Conservation (phyloP, 371 early-diverging fungal genomes). For the Dichotomocladium elegans region DNA sequence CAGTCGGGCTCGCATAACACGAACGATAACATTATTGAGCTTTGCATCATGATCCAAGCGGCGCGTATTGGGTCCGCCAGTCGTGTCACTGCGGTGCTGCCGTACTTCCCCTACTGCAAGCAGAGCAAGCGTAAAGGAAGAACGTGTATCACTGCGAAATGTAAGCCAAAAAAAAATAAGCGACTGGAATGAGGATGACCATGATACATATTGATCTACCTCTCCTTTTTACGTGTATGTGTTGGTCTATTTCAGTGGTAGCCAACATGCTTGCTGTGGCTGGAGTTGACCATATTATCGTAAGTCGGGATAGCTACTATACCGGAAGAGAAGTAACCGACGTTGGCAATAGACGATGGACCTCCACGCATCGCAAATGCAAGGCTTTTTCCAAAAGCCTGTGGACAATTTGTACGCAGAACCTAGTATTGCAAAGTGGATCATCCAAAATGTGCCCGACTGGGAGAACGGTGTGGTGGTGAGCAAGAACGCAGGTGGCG, state of each 20-base stretch:
- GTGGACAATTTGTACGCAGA: constrained; percentile 96
- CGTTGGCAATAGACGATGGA: constrained; percentile 74
- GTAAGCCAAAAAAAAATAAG: constrained; percentile 31
- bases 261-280: constrained; percentile 94
- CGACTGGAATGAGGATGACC: background rate
- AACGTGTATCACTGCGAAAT: constrained; percentile 92
- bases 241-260: constrained; percentile 56
- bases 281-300: constrained; percentile 95
- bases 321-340: background rate
- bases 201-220: background rate
- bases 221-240: background rate
- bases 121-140: constrained; percentile 97
- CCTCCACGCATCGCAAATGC: constrained; percentile 90
- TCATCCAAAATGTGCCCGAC: constrained; percentile 74
- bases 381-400: constrained; percentile 94
- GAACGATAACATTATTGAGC: constrained; percentile 96
- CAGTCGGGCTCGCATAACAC: constrained; percentile 86
- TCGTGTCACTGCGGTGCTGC: constrained; percentile 86
- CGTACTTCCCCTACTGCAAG: constrained; percentile 96
- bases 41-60: constrained; percentile 94
- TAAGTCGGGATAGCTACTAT: constrained; percentile 20
- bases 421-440: constrained; percentile 89
- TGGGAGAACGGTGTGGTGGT: constrained; percentile 84
- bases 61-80: constrained; percentile 89
- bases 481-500: constrained; percentile 96